Base-by-base conservation (phyloP, 2,329 filamentous ascomycete genomes). In the Pleurostoma richardsiae region DNA sequence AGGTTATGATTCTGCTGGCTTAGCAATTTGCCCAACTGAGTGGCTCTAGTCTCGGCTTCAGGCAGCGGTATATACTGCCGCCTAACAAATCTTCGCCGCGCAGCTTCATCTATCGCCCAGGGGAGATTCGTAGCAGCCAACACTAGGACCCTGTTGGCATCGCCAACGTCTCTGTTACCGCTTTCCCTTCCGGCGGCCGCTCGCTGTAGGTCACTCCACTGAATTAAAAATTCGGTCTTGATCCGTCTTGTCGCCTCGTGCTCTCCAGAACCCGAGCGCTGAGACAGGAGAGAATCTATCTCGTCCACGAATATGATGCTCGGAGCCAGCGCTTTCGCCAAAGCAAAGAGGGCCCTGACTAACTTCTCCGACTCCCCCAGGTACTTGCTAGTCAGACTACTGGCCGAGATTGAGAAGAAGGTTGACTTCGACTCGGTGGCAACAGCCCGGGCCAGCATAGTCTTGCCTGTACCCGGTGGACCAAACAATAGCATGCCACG, bases 281-380 rank as follows among this genome's bases (percentile, higher is more conserved):
- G 83, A 1, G 90, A 95, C 1, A 99, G 76, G 1, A 99, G 72
- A 1, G 91, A 96, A 64, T 99, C 94, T 52, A 99, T 99, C 63
- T 99, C 94, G 59, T 99, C 94, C 4, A 99, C 90, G 56, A 99
- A 99, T 49, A 99, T 97, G 62, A 99, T 97, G 51, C 88, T 94
- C 0, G 94, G 94, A 0, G 94, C 90, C 40, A 97, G 76, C 33
- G 83, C 77, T 63, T 95, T 95, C 4, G 94, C 91, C n/a, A 97
- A 72, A 1, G 82, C 81, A 63, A 99, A 99, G 0, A 99, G 73
- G 4, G 94, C 94, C 33, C 90, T 83, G 3, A 99, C 94, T 4
- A 99, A 80, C 67, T 99, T 99, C 67, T 99, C 94, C 1, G 88
- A 95, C 62, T 99, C 94, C 40, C 94, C 94, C 7, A 97, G 78